These are phyloP conservation scores for Scenedesmus sp. DNA, from an alignment of 163 green algal genomes.

Conservation along the genomic window DNA sequence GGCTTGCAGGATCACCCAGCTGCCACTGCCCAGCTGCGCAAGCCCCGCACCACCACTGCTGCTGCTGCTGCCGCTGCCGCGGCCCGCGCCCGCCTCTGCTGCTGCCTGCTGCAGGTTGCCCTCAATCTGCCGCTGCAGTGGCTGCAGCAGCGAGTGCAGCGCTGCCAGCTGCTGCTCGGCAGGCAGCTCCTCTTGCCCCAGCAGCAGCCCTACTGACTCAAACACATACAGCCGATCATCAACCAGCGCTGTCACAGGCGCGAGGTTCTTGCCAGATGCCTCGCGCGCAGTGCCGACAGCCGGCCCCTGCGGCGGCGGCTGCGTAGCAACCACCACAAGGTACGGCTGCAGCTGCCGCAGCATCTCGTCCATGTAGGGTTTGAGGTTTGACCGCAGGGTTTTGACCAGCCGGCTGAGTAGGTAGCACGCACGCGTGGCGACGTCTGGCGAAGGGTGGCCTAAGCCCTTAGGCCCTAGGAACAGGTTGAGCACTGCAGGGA, in stretches of 20 bases:
- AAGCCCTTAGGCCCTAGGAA: slow-evolving; percentile 89
- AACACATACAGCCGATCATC: slow-evolving; percentile 95
- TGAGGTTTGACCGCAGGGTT: slow-evolving; percentile 73
- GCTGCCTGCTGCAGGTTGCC: slow-evolving; percentile 33
- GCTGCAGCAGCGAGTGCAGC: slow-evolving; percentile 77
- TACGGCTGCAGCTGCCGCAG: slow-evolving; percentile 76
- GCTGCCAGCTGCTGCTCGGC: slow-evolving; percentile 75
- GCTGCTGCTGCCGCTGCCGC: not conserved
- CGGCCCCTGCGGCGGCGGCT: slow-evolving; percentile 36
- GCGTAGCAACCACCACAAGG: slow-evolving; percentile 75
- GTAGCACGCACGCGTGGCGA: slow-evolving; percentile 89
- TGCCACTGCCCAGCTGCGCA: not conserved
- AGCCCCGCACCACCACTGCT: not conserved
- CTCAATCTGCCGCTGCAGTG: slow-evolving; percentile 67
- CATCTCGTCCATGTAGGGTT: slow-evolving; percentile 70
- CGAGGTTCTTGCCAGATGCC: not conserved
- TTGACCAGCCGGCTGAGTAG: slow-evolving; percentile 92
- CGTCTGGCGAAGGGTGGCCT: slow-evolving; percentile 74
- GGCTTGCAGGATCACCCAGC: slow-evolving; percentile 55
- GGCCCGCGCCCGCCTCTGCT: slow-evolving; percentile 35
- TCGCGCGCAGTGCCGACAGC: slow-evolving; percentile 16
- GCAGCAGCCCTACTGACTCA: slow-evolving; percentile 88
- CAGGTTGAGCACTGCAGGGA: slow-evolving; percentile 66
- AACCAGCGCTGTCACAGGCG: slow-evolving; percentile 53
- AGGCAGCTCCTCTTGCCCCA: slow-evolving; percentile 85